Conservation (phyloP, 139 green algal genomes). For the Edaphochlamys debaryana region DNA sequence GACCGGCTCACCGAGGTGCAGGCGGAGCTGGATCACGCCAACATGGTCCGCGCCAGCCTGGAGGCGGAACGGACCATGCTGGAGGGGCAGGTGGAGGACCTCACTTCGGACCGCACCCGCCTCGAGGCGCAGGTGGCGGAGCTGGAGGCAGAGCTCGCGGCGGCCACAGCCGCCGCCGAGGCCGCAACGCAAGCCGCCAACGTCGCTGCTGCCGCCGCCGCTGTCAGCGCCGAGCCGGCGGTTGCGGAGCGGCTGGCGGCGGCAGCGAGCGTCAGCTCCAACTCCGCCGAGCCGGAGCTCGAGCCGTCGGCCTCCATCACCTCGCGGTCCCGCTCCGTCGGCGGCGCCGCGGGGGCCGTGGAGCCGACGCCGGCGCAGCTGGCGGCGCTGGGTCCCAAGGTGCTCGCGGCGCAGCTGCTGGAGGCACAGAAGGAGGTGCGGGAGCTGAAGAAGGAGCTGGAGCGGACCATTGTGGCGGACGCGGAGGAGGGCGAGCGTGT, state of each 20-base stretch:
- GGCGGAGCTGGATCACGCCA: slow-evolving; percentile 3
- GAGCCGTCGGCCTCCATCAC: too few species aligned
- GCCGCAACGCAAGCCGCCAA: not conserved
- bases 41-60: not conserved
- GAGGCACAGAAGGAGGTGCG: not conserved
- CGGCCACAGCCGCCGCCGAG: not conserved
- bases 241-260: too few species aligned
- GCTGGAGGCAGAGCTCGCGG: slow-evolving; percentile 9
- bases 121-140: slow-evolving; percentile 19
- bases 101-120: not conserved
- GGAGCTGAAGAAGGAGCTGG: slow-evolving; percentile 27
- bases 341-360: not conserved
- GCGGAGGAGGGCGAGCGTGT: not conserved
- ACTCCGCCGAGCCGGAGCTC: too few species aligned
- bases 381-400: slow-evolving; percentile 21
- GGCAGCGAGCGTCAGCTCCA: too few species aligned
- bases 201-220: not conserved
- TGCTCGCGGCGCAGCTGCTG: slow-evolving; percentile 15
- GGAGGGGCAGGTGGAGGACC: not conserved
- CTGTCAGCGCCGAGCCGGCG: too few species aligned
- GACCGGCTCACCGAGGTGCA: not conserved
- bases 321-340: not conserved
- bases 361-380: not conserved
- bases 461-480: slow-evolving; percentile 18
- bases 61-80: slow-evolving; percentile 5